phyloP scores from a whole-genome alignment of 345 rosid species.

The Syzygium oleosum region DNA sequence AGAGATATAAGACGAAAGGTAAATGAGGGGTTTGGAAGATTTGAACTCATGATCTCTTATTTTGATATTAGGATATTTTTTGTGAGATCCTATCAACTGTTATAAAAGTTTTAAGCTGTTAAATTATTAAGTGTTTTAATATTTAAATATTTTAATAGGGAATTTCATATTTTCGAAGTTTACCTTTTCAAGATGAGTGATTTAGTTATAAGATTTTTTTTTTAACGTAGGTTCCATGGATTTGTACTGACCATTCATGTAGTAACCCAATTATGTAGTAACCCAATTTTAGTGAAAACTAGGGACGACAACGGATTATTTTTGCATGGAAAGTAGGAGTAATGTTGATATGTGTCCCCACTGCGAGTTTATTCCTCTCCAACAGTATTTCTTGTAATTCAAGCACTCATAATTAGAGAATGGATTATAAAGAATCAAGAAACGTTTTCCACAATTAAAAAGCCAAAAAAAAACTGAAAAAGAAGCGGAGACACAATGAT shows the following conservation, averaged over 20 bases:
- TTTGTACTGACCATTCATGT: not conserved
- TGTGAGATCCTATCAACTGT: not conserved
- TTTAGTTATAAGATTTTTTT: not conserved
- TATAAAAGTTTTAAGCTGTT: not conserved
- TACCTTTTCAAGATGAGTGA: not conserved
- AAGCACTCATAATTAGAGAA: not conserved
- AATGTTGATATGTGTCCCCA: not conserved
- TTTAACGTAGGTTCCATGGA: not conserved
- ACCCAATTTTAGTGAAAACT: not conserved
- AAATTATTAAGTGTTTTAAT: not conserved
- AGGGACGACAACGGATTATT: not conserved
- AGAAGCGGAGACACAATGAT: slow-evolving; percentile 26
- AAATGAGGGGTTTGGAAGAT: not conserved
- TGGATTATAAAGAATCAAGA: not conserved
- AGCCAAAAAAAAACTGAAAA: not conserved
- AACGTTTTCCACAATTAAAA: not conserved
- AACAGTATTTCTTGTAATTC: not conserved
- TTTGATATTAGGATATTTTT: not conserved
- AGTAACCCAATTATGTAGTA: not conserved
- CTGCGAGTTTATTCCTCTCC: not conserved
- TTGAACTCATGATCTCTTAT: not conserved
- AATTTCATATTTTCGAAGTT: not conserved
- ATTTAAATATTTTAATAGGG: not conserved
- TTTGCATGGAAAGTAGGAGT: not conserved
- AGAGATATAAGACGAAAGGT: not conserved